Evolutionary conservation across 2,329 filamentous ascomycete genomes (phyloP).

Genomic region (Didymella pinodella): DNA sequence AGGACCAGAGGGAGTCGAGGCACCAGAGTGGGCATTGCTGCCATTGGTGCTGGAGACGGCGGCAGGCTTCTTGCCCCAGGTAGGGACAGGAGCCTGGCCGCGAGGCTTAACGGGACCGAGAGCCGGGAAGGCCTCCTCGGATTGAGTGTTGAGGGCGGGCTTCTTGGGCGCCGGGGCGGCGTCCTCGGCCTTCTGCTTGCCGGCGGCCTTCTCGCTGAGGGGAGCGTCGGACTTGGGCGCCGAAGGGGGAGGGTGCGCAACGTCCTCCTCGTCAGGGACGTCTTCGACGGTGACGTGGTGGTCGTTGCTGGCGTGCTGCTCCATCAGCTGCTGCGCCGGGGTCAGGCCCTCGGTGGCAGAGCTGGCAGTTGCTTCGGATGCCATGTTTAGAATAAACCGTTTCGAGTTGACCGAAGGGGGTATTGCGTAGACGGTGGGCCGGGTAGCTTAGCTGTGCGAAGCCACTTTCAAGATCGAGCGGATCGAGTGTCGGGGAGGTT

Average conservation of each 20-base stretch:
- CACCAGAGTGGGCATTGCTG: constrained; percentile 61
- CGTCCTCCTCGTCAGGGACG: constrained; percentile 78
- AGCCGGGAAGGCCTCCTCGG: constrained; percentile 92
- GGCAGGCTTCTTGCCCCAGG: constrained; percentile 77
- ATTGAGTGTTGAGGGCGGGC: constrained; percentile 76
- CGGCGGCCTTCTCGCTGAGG: constrained; percentile 69
- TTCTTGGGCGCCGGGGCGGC: constrained; percentile 45
- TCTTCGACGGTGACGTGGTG: constrained; percentile 81
- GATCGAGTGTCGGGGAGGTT: background rate
- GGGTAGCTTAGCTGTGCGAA: constrained; percentile 35
- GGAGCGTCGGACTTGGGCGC: constrained; percentile 50
- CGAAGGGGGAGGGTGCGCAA: constrained; percentile 64
- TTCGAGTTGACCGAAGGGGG: constrained; percentile 50
- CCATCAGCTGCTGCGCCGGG: constrained; percentile 66
- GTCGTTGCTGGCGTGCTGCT: constrained; percentile 69
- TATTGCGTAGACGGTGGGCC: constrained; percentile 46
- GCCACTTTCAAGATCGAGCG: constrained; percentile 36
- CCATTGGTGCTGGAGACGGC: constrained; percentile 59
- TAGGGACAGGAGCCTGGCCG: constrained; percentile 67
- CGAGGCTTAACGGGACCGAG: constrained; percentile 76
- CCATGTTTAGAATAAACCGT: constrained; percentile 51
- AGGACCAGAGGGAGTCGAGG: constrained; percentile 68
- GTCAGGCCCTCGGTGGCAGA: constrained; percentile 49
- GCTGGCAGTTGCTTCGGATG: constrained; percentile 48
- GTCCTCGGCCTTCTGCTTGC: constrained; percentile 71